phyloP scores from a whole-genome alignment of 352 stramenopile genomes.

The Phytophthora quininea region DNA sequence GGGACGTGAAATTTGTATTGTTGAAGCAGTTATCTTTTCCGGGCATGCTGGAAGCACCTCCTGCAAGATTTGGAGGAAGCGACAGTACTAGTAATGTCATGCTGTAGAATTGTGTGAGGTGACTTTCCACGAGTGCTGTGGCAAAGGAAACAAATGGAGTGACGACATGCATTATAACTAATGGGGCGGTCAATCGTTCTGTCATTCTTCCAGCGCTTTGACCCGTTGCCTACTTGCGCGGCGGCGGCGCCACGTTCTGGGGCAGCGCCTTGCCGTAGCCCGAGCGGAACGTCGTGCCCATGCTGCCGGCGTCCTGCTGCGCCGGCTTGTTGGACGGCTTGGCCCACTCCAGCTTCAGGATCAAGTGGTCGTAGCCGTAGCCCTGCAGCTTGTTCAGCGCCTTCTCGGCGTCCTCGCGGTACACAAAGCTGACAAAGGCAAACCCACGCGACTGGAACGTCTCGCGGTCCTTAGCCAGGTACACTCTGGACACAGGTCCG shows the following conservation, averaged over 20 bases:
- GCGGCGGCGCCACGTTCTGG: slow-evolving; percentile 81
- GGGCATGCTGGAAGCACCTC: neutral
- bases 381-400: slow-evolving; percentile 97
- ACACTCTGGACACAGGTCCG: slow-evolving; percentile 96
- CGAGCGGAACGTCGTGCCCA: slow-evolving; percentile 88
- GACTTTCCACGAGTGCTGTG: neutral
- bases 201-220: neutral
- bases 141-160: neutral
- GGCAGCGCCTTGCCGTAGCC: slow-evolving; percentile 89
- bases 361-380: slow-evolving; percentile 99
- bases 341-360: slow-evolving; percentile 99
- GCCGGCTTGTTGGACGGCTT: slow-evolving; percentile 93
- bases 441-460: slow-evolving; percentile 98
- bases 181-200: neutral
- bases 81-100: no score
- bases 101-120: no score
- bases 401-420: slow-evolving; percentile 95
- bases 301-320: slow-evolving; percentile 73
- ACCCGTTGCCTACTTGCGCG: slow-evolving; percentile 66
- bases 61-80: no score
- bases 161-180: slow-evolving; percentile 6
- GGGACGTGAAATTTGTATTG: neutral
- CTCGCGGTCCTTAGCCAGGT: slow-evolving; percentile 98
- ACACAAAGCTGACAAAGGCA: slow-evolving; percentile 98
- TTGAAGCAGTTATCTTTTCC: neutral